Conservation (phyloP, 1,284 basidiomycete genomes). For the Cryptococcus sp. region DNA sequence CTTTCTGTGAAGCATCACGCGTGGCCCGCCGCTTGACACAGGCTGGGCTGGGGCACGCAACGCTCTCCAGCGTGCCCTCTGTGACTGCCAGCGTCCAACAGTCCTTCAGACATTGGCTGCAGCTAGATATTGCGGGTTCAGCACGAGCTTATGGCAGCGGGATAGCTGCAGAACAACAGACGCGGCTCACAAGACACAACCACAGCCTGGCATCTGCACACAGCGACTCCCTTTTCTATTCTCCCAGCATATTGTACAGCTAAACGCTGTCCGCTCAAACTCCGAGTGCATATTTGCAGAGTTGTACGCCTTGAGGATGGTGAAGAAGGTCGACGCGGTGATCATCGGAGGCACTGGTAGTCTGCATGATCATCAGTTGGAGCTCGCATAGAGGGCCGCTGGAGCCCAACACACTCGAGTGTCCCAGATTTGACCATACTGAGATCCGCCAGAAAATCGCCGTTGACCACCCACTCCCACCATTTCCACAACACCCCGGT, state of each 20-base stretch:
- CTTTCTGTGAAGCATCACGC: slow-evolving; percentile 6
- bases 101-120: slow-evolving; percentile 38
- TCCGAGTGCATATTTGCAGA: slow-evolving; percentile 27
- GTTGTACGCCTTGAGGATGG: slow-evolving; percentile 36
- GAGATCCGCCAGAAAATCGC: slow-evolving; percentile 30
- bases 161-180: neutral
- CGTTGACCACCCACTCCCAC: slow-evolving; percentile 44
- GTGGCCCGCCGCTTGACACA: slow-evolving; percentile 41
- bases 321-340: slow-evolving; percentile 29
- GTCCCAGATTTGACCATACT: slow-evolving; percentile 13
- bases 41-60: slow-evolving; percentile 42
- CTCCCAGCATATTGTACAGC: slow-evolving; percentile 49
- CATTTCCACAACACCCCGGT: slow-evolving; percentile 42
- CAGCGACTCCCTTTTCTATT: slow-evolving; percentile 44
- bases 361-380: slow-evolving; percentile 3
- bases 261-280: slow-evolving; percentile 40
- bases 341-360: slow-evolving; percentile 24
- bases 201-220: slow-evolving; percentile 37
- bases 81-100: slow-evolving; percentile 47
- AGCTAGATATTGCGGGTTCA: slow-evolving; percentile 36
- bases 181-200: slow-evolving; percentile 43
- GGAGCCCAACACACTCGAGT: slow-evolving; percentile 17
- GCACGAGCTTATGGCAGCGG: neutral
- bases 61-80: slow-evolving; percentile 45
- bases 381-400: neutral